Base-by-base conservation (phyloP, 2,329 filamentous ascomycete genomes). In the Colletotrichum agaves region DNA sequence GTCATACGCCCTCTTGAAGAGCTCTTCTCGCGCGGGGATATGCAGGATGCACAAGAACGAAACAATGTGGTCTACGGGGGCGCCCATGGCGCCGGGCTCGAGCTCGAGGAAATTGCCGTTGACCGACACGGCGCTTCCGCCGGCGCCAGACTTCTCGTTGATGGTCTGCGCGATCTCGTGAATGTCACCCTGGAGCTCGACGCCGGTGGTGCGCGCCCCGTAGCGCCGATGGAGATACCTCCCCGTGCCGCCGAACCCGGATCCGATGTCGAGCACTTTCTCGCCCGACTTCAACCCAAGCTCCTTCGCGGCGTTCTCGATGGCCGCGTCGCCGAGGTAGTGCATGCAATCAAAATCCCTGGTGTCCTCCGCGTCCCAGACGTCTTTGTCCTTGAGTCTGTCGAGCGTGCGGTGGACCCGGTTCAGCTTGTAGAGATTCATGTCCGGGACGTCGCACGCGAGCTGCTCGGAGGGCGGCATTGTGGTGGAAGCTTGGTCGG, bases 281-380 rank as follows among this genome's bases (percentile, higher is more conserved):
- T 70, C 49, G n/a, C 61, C 70, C 10, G 68, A 59, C 33, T 41
- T 43, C 23, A 73, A 62, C 6, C 53, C 50, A 33, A 73, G 47
- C 19, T 67, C 52, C 4, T 21, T 31, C 17, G 47, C 71, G 17
- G 72, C 72, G 15, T 60, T 61, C n/a, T 69, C 65, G 8, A 73
- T 67, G 15, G 72, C 72, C 5, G 11, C 39, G 43, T 73, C 67
- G 43, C 71, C 71, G 13, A 72, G 69, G 52, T 73, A 73, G 55
- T 73, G 72, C 72, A 73, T 73, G 62, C 71, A 72, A 49, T 73
- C 72, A 47, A 73, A 73, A 1, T 58, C 62, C 6, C 46, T 52
- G 2, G 72, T 73, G 64, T 73, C 72, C 31, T 68, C 65, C 11
- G 59, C 58, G 23, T 61, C 56, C 72, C 72, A 73, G 4, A 33